Percentiles rank a stretch among this genome's conserved stretches.
These are phyloP conservation scores for Populus davidiana DNA, from an alignment of 345 rosid genomes.

Conservation along the genomic window DNA sequence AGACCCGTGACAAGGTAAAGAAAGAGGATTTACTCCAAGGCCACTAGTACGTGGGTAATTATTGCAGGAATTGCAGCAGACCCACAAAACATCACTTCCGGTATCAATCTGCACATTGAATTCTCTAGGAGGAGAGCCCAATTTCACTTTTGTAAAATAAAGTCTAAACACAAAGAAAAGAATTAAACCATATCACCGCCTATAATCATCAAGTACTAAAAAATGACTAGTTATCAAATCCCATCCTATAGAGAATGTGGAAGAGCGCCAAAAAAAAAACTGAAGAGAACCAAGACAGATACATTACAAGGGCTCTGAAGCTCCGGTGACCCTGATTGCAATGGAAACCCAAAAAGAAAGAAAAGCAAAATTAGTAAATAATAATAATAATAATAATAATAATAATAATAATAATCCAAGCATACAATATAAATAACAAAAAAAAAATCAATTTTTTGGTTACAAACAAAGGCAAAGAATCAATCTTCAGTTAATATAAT, in stretches of 20 bases:
- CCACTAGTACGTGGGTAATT: constrained; percentile 86
- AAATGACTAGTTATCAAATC: neutral
- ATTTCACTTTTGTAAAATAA: constrained; percentile 87
- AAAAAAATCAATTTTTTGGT: neutral
- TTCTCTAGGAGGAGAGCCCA: constrained; percentile 93
- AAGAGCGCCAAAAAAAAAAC: constrained; percentile 10
- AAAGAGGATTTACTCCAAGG: constrained; percentile 59
- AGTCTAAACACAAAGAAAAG: constrained; percentile 52
- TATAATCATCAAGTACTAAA: neutral
- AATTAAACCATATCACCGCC: constrained; percentile 9
- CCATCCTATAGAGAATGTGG: neutral
- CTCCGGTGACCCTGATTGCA: constrained; percentile 32
- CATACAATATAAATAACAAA: neutral
- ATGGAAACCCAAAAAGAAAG: constrained; percentile 15
- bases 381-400: no score
- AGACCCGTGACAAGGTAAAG: constrained; percentile 14
- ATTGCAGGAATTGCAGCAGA: constrained; percentile 72
- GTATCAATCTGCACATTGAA: constrained; percentile 98
- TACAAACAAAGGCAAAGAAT: neutral
- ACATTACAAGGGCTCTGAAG: constrained; percentile 25
- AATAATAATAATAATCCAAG: neutral
- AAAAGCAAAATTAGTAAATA: constrained; percentile 33
- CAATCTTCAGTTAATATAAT: neutral
- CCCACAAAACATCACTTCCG: constrained; percentile 94
- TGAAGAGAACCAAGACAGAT: constrained; percentile 14